Evolutionary conservation across 257 asterid species (phyloP).

Genomic region (Fraxinus quadrangulata): DNA sequence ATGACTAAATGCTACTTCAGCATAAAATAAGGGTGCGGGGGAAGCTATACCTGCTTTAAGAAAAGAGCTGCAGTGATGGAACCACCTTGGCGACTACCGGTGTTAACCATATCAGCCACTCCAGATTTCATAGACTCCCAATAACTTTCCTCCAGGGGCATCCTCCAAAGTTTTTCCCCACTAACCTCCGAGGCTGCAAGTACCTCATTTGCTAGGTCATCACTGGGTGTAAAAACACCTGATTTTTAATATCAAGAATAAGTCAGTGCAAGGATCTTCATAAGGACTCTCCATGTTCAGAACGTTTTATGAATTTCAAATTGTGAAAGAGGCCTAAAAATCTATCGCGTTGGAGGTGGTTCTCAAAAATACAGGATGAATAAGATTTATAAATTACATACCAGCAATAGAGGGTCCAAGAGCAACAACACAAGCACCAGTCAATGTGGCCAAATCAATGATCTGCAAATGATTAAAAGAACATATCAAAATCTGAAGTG

Average conservation of each 20-base stretch:
- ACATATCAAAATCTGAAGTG: slow-evolving; percentile 8
- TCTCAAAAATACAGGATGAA: not conserved
- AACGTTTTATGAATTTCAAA: not conserved
- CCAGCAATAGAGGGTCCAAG: slow-evolving; percentile 97
- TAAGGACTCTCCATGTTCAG: not conserved
- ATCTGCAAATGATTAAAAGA: slow-evolving; percentile 49
- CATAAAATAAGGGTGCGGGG: not conserved
- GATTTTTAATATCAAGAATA: slow-evolving; percentile 22
- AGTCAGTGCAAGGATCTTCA: not conserved
- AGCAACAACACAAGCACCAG: slow-evolving; percentile 89
- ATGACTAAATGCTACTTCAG: too few species aligned
- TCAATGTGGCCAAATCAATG: slow-evolving; percentile 85
- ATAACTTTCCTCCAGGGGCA: slow-evolving; percentile 92
- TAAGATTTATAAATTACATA: slow-evolving; percentile 26
- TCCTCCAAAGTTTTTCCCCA: slow-evolving; percentile 92
- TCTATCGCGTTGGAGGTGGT: not conserved
- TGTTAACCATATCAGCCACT: slow-evolving; percentile 97
- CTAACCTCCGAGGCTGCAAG: slow-evolving; percentile 72
- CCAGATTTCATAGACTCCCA: slow-evolving; percentile 98
- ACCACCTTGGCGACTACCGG: slow-evolving; percentile 92
- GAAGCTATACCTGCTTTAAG: slow-evolving; percentile 81
- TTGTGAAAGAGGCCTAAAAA: not conserved
- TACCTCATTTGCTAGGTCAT: slow-evolving; percentile 83
- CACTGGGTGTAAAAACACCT: slow-evolving; percentile 91
- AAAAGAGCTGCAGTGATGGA: slow-evolving; percentile 94